These are phyloP conservation scores for Yarrowia porcina DNA, from an alignment of 805 yeast species.

Conservation along the genomic window DNA sequence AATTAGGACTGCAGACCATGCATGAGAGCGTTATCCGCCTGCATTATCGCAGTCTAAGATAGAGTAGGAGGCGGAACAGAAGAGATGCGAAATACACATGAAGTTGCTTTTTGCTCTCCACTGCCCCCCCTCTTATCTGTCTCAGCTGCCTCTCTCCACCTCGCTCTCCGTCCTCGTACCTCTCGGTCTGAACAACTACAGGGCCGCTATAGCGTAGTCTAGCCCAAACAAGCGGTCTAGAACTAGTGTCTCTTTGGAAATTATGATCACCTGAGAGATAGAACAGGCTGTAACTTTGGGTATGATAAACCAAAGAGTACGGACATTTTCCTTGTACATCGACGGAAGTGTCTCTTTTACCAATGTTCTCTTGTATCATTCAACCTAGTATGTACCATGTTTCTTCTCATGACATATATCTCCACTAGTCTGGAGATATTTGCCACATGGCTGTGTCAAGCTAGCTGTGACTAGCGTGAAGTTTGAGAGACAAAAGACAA, in stretches of 20 bases:
- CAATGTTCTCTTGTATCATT: no score
- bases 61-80: no score
- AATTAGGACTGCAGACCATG: neutral
- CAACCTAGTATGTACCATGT: neutral
- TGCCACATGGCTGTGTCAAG: no score
- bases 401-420: neutral
- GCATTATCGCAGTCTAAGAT: neutral
- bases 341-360: no score
- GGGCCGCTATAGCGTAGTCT: conserved; percentile 16
- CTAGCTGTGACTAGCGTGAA: no score
- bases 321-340: neutral
- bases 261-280: neutral
- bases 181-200: conserved; percentile 11
- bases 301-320: no score
- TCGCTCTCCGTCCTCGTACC: neutral
- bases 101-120: no score
- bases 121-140: neutral
- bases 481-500: no score
- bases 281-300: no score
- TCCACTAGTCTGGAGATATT: neutral
- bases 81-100: no score
- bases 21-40: neutral
- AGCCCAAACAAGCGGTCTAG: conserved; percentile 11
- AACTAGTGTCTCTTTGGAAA: neutral
- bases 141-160: neutral